phyloP scores from a whole-genome alignment of 2,329 filamentous ascomycete species.

The Calonectria honghensis region DNA sequence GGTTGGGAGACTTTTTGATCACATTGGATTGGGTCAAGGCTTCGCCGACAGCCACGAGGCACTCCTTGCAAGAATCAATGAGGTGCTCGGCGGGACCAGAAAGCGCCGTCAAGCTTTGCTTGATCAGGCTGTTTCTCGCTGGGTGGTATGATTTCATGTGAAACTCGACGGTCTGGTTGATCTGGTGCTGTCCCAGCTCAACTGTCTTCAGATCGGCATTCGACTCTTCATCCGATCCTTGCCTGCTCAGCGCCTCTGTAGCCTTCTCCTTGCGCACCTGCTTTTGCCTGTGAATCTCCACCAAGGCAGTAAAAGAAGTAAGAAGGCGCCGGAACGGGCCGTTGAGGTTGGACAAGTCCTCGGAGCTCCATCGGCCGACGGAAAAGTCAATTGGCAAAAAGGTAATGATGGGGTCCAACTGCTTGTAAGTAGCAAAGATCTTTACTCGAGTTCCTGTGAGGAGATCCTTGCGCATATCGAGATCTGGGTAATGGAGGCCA shows the following conservation, averaged over 20 bases:
- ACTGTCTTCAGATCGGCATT: neutral
- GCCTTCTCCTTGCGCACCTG: constrained; percentile 32
- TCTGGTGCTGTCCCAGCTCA: constrained; percentile 34
- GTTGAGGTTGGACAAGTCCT: constrained; percentile 27
- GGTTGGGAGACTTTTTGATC: constrained; percentile 4
- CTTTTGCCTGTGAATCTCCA: constrained; percentile 33
- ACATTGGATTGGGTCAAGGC: constrained; percentile 29
- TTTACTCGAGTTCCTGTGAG: constrained; percentile 14
- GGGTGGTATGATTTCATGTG: constrained; percentile 28
- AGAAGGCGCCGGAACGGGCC: constrained; percentile 25
- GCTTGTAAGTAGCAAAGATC: constrained; percentile 26
- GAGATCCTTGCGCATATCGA: constrained; percentile 29
- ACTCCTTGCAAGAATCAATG: constrained; percentile 34
- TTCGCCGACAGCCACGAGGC: constrained; percentile 30
- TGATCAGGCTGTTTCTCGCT: constrained; percentile 9
- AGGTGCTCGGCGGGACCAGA: constrained; percentile 25
- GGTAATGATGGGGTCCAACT: constrained; percentile 22
- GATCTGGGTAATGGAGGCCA: constrained; percentile 28
- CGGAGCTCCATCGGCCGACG: constrained; percentile 31
- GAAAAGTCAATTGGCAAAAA: constrained; percentile 40
- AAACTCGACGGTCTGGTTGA: constrained; percentile 33
- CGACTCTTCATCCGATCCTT: constrained; percentile 25
- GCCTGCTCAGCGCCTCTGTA: constrained; percentile 26
- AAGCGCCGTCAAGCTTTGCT: constrained; percentile 31
- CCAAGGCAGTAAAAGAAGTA: constrained; percentile 25